Evolutionary conservation across 2,329 filamentous ascomycete genomes (phyloP).

Genomic region (Scedosporium apiospermum): DNA sequence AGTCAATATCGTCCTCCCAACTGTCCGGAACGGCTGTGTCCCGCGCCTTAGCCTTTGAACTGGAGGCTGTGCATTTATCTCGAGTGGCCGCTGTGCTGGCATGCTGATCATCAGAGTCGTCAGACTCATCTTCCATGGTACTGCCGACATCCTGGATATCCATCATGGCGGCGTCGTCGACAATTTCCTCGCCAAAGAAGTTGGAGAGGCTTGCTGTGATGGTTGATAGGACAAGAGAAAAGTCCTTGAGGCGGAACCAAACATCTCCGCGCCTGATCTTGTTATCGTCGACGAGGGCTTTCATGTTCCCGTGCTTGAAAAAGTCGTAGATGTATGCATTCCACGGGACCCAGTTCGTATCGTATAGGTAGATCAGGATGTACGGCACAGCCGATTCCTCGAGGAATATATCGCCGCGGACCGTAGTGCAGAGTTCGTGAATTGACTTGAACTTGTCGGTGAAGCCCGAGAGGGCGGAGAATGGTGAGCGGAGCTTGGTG

Average conservation of each 20-base stretch:
- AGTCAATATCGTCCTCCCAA: slow-evolving; percentile 30
- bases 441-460: slow-evolving; percentile 55
- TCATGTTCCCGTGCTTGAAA: slow-evolving; percentile 60
- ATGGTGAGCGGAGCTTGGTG: slow-evolving; percentile 51
- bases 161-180: slow-evolving; percentile 22
- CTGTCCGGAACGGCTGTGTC: slow-evolving; percentile 26
- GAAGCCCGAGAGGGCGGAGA: slow-evolving; percentile 62
- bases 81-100: slow-evolving; percentile 18
- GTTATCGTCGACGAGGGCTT: slow-evolving; percentile 54
- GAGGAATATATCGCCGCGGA: slow-evolving; percentile 61
- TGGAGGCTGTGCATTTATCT: too few relatives aligned
- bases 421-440: slow-evolving; percentile 55
- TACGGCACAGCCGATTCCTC: slow-evolving; percentile 66
- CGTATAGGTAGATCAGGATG: slow-evolving; percentile 50
- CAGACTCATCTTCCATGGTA: slow-evolving; percentile 28
- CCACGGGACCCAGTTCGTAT: slow-evolving; percentile 35
- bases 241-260: slow-evolving; percentile 62
- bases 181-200: slow-evolving; percentile 37
- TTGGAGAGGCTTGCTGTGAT: slow-evolving; percentile 57
- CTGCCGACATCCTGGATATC: slow-evolving; percentile 33
- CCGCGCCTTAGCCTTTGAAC: background rate
- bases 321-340: slow-evolving; percentile 70
- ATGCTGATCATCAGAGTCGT: slow-evolving; percentile 26
- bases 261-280: slow-evolving; percentile 56
- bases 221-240: slow-evolving; percentile 52